Conservation (phyloP, 1,284 basidiomycete genomes). For the Porogramme epimiltina region DNA sequence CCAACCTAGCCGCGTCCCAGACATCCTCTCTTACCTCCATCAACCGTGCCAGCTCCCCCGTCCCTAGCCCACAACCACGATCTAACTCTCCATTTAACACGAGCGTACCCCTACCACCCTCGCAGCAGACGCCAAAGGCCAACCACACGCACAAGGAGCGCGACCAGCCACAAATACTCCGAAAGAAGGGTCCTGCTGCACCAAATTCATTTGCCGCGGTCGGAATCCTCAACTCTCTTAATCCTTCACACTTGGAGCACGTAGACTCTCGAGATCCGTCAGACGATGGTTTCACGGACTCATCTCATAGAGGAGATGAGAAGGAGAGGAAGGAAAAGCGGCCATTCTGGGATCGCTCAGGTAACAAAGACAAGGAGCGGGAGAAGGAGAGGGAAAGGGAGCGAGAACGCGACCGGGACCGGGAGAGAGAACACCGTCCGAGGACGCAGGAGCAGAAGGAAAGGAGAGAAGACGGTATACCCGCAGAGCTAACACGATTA, state of each 20-base stretch:
- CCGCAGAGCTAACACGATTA: slow-evolving; percentile 63
- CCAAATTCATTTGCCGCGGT: slow-evolving; percentile 43
- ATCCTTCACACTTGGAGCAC: slow-evolving; percentile 42
- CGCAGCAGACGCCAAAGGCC: slow-evolving; percentile 12
- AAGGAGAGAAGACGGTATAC: slow-evolving; percentile 44
- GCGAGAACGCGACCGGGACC: slow-evolving; percentile 38
- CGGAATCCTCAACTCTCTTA: slow-evolving; percentile 59
- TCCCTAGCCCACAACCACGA: slow-evolving; percentile 34
- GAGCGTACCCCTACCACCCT: slow-evolving; percentile 25
- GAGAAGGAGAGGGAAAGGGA: slow-evolving; percentile 25
- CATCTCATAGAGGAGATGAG: slow-evolving; percentile 36
- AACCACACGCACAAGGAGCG: slow-evolving; percentile 21
- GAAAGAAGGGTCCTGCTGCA: no score
- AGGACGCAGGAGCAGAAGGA: slow-evolving; percentile 22
- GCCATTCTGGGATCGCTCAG: slow-evolving; percentile 54
- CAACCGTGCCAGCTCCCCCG: slow-evolving; percentile 23
- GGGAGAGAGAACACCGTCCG: slow-evolving; percentile 18
- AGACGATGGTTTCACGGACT: slow-evolving; percentile 33
- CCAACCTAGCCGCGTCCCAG: slow-evolving; percentile 41
- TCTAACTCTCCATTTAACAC: slow-evolving; percentile 44
- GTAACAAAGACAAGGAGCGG: slow-evolving; percentile 28
- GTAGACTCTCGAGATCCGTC: slow-evolving; percentile 22
- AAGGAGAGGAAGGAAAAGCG: slow-evolving; percentile 48
- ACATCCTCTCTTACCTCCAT: slow-evolving; percentile 45
- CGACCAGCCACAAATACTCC: no score